Evolutionary conservation across 208 protist species (phyloP), one percentile per base, ranked within the genome.

Genomic region (Leishmania major): DNA sequence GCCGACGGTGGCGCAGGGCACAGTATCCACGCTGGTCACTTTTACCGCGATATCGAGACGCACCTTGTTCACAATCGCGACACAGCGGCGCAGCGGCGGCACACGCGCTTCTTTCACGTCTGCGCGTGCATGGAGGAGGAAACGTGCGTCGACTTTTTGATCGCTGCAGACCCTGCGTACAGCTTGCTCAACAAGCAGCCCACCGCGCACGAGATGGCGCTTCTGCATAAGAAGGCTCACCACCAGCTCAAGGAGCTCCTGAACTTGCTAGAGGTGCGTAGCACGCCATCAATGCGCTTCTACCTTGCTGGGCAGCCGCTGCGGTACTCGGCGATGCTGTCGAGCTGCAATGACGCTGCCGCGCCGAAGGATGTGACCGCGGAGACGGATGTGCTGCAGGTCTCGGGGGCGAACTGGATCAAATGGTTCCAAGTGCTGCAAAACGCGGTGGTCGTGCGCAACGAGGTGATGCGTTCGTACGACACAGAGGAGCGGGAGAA

Each of bases 21-120:
- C n/a, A 49, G 51, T 15, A 17, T 66, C 7, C 64, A 66, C 0
- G 22, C 72, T 5, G 78, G 79, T 13, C 75, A 83, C 72, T 91
- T 93, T 43, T 94, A 91, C 70, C 69, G 86, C 25, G 84, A 94
- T 19, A 71, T 97, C 19, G 86, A 92, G 72, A 19, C 75, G n/a
- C 83, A 78, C 10, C 78, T 96, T 37, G 84, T 96, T 1, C 73
- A 79, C 35, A 87, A 86, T 3, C 77, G 84, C 4, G 64, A 69
- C 7, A 90, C 83, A n/a, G 47, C 85, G 0, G 17, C 49, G 15
- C 87, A 95, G 80, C 87, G 91, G 3, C 90, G 91, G 22, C 88
- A 90, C 71, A 90, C 95, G 17, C 94, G 94, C 79, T 97, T 96
- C 71, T 97, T 97, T 79, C 92, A 96, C 83, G 87, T 96, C 37